Conservation (phyloP, 2,329 filamentous ascomycete genomes). For the Cadophora luteo-olivacea region DNA sequence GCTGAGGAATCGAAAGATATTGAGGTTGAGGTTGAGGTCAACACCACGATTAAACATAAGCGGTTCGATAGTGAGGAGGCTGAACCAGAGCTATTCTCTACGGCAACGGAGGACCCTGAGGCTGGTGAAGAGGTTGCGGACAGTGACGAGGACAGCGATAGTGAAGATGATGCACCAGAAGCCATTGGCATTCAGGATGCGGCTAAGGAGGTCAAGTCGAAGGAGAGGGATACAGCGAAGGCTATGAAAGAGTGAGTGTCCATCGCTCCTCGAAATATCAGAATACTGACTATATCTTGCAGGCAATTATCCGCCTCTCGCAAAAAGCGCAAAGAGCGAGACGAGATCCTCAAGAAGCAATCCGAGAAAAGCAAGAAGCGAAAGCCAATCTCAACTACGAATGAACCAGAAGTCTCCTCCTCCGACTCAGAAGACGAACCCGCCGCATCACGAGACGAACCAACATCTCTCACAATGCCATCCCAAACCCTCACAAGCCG, state of each 20-base stretch:
- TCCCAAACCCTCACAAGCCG: slow-evolving; percentile 6
- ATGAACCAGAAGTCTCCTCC: neutral
- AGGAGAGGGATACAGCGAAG: slow-evolving; percentile 38
- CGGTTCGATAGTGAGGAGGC: slow-evolving; percentile 38
- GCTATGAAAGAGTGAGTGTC: slow-evolving; percentile 40
- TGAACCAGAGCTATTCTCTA: slow-evolving; percentile 27
- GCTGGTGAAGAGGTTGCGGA: neutral
- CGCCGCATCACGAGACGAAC: neutral
- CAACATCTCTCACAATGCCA: neutral
- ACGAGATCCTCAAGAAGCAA: slow-evolving; percentile 39
- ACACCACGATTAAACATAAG: slow-evolving; percentile 33
- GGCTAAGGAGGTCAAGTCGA: slow-evolving; percentile 30
- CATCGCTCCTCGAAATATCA: slow-evolving; percentile 15
- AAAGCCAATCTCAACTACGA: slow-evolving; percentile 16
- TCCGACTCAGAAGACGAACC: slow-evolving; percentile 6
- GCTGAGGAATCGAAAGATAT: neutral
- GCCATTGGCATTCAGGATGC: slow-evolving; percentile 40
- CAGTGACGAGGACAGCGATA: slow-evolving; percentile 28
- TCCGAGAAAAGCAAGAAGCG: slow-evolving; percentile 38
- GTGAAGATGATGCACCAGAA: slow-evolving; percentile 44
- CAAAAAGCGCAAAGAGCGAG: slow-evolving; percentile 42
- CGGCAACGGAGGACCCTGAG: slow-evolving; percentile 20
- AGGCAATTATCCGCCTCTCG: slow-evolving; percentile 39
- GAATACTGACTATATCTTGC: slow-evolving; percentile 19
- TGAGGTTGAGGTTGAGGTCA: slow-evolving; percentile 2